phyloP scores from a whole-genome alignment of 495 filamentous ascomycete species.

The Xylaria palmicola region DNA sequence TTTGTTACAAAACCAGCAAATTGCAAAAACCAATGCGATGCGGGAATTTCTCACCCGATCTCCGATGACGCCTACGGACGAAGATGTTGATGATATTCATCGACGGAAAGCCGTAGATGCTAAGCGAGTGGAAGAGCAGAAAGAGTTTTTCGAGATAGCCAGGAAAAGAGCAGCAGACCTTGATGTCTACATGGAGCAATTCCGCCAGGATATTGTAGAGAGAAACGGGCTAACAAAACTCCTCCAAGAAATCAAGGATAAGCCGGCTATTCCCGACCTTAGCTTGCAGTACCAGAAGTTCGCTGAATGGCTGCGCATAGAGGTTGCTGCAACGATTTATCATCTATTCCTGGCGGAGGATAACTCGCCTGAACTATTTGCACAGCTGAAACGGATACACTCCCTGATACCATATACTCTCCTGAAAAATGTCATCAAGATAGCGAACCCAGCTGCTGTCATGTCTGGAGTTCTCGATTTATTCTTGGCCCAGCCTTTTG shows the following conservation, averaged over 20 bases:
- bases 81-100: slow-evolving; percentile 77
- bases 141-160: slow-evolving; percentile 92
- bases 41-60: slow-evolving; percentile 72
- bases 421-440: slow-evolving; percentile 93
- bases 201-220: slow-evolving; percentile 59
- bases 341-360: slow-evolving; percentile 97
- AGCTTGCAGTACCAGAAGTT: slow-evolving; percentile 97
- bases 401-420: slow-evolving; percentile 88
- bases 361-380: slow-evolving; percentile 93
- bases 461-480: slow-evolving; percentile 92
- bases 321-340: slow-evolving; percentile 94
- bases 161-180: slow-evolving; percentile 84
- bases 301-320: slow-evolving; percentile 96
- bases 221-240: slow-evolving; percentile 85
- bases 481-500: slow-evolving; percentile 93
- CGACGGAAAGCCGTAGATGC: slow-evolving; percentile 81
- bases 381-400: slow-evolving; percentile 89
- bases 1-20: slow-evolving; percentile 77
- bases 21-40: slow-evolving; percentile 78
- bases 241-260: slow-evolving; percentile 87
- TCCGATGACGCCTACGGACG: slow-evolving; percentile 70
- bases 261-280: slow-evolving; percentile 79
- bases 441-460: slow-evolving; percentile 93
- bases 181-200: slow-evolving; percentile 97
- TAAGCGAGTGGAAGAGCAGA: slow-evolving; percentile 86